These are phyloP conservation scores for Trypanosoma avium DNA, from an alignment of 208 protist species.

Conservation along the genomic window DNA sequence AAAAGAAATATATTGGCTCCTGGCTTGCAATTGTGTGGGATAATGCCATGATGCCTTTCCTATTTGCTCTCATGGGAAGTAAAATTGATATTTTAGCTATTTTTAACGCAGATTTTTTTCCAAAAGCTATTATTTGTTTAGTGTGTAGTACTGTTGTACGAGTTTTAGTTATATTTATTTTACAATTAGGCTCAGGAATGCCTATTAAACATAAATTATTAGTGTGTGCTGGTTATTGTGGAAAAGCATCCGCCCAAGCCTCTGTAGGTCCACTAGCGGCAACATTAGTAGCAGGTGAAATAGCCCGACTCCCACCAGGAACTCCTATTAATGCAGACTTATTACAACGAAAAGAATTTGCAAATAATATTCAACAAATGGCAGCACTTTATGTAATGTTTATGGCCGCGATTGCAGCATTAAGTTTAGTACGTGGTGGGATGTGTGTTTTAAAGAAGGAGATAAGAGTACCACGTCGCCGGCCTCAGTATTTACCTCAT, in stretches of 20 bases:
- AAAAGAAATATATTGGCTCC: constrained; percentile 66
- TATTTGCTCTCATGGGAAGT: constrained; percentile 74
- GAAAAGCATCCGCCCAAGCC: constrained; percentile 77
- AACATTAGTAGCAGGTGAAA: constrained; percentile 43
- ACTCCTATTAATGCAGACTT: constrained; percentile 19
- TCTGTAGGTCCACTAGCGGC: constrained; percentile 69
- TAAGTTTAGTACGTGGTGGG: constrained; percentile 60
- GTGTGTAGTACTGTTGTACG: constrained; percentile 56
- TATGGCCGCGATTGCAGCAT: constrained; percentile 63
- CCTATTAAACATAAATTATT: constrained; percentile 57
- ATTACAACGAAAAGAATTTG: constrained; percentile 39
- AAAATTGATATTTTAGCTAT: constrained; percentile 64
- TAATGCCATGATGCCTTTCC: constrained; percentile 62
- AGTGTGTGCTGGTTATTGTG: constrained; percentile 67
- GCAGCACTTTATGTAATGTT: constrained; percentile 81
- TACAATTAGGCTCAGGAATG: constrained; percentile 56
- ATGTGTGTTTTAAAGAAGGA: constrained; percentile 41
- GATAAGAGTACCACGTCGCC: neutral
- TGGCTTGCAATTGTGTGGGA: constrained; percentile 77
- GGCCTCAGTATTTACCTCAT: neutral
- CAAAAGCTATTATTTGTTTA: constrained; percentile 64
- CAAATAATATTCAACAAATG: constrained; percentile 73
- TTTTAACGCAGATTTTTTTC: constrained; percentile 70
- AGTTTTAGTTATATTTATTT: constrained; percentile 43
- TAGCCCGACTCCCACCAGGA: constrained; percentile 34